These are phyloP conservation scores for Pulveroboletus frians DNA, from an alignment of 768 basidiomycete genomes.

Conservation along the genomic window DNA sequence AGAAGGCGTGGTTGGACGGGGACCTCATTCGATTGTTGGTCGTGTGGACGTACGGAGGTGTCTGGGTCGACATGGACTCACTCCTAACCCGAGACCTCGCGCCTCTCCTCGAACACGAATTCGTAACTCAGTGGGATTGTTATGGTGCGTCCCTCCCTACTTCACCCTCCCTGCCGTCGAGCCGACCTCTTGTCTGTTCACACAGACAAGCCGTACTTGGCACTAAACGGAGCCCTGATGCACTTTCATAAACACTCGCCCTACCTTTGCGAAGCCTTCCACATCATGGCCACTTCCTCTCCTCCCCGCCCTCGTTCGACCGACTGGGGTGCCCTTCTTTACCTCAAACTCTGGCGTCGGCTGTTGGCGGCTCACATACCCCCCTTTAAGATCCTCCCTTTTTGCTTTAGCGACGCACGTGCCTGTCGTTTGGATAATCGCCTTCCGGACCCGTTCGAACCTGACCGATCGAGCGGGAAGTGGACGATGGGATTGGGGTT, in stretches of 20 bases:
- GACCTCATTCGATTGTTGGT: constrained; percentile 86
- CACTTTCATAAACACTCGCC: constrained; percentile 88
- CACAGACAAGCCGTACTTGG: constrained; percentile 68
- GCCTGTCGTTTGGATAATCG: constrained; percentile 91
- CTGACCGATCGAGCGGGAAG: constrained; percentile 45
- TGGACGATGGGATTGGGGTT: constrained; percentile 67
- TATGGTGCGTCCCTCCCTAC: constrained; percentile 56
- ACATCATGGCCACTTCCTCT: constrained; percentile 74
- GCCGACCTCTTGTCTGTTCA: not conserved
- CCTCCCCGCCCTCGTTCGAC: constrained; percentile 75
- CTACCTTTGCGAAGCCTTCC: constrained; percentile 95
- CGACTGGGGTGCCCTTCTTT: constrained; percentile 92
- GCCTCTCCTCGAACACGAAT: constrained; percentile 89
- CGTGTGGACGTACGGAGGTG: constrained; percentile 85
- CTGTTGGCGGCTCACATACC: constrained; percentile 66
- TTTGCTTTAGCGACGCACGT: constrained; percentile 90
- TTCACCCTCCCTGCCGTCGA: not conserved
- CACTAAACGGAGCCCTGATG: constrained; percentile 93
- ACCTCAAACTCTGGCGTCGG: constrained; percentile 85
- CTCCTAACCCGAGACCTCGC: constrained; percentile 82
- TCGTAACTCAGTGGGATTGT: constrained; percentile 98
- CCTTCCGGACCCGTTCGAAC: constrained; percentile 84
- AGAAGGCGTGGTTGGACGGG: constrained; percentile 91
- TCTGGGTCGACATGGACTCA: constrained; percentile 98
- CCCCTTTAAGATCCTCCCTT: constrained; percentile 91